A percentile compares a stretch with the other conserved stretches of the same genome.
These are phyloP conservation scores for Sphagnum contortum DNA, from an alignment of 225 moss, liverwort and hornwort species.

Conservation along the genomic window DNA sequence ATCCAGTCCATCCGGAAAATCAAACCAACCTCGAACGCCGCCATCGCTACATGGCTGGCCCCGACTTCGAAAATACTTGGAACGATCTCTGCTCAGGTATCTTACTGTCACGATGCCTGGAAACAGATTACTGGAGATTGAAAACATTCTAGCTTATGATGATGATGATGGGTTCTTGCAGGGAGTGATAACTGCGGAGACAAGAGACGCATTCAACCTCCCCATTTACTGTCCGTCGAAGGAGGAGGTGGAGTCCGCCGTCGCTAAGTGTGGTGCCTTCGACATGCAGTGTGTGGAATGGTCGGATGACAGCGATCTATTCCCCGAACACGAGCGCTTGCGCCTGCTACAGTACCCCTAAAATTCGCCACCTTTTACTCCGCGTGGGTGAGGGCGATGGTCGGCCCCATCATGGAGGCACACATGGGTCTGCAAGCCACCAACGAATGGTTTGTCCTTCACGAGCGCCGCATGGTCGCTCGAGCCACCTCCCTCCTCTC, in stretches of 20 bases:
- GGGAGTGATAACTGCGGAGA: slow-evolving; percentile 2
- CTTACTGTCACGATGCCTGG: neutral
- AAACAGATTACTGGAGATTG: neutral
- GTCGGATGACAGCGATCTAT: slow-evolving; percentile 24
- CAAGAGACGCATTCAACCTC: slow-evolving; percentile 5
- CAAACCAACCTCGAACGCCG: neutral
- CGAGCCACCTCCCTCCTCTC: slow-evolving; percentile 33
- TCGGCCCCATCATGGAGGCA: slow-evolving; percentile 50
- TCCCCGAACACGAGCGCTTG: slow-evolving; percentile 31
- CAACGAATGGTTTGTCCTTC: slow-evolving; percentile 37
- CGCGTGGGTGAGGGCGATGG: slow-evolving; percentile 51
- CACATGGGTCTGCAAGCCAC: slow-evolving; percentile 58
- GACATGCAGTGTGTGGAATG: too few species aligned
- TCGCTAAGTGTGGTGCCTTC: too few species aligned
- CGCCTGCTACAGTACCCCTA: slow-evolving; percentile 25
- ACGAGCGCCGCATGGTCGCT: slow-evolving; percentile 23
- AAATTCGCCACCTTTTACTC: slow-evolving; percentile 33
- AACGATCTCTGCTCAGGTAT: slow-evolving; percentile 4
- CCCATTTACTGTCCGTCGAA: neutral
- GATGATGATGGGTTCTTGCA: neutral
- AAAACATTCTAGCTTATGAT: neutral
- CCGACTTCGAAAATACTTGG: neutral
- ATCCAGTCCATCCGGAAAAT: neutral
- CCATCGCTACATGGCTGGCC: neutral
- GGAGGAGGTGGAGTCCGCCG: too few species aligned